Evolutionary conservation across 1,139 yeast species (phyloP).

Genomic region (Pichia sp.): DNA sequence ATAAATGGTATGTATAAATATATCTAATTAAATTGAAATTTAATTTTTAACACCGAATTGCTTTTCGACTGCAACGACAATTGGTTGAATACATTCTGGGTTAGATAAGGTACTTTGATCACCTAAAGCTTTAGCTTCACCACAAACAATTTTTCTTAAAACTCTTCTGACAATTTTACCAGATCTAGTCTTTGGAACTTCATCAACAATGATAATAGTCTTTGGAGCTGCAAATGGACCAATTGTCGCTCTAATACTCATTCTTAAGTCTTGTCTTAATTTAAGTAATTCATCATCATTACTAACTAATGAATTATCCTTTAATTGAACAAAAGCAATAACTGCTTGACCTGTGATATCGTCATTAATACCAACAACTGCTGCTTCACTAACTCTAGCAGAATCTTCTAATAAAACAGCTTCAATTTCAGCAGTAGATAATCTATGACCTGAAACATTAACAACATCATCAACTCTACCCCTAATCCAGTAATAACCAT

Average conservation of each 20-base stretch:
- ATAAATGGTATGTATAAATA: too few relatives aligned
- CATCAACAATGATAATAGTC: constrained; percentile 77
- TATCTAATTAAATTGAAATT: not conserved
- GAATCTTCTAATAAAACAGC: constrained; percentile 79
- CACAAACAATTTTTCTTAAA: constrained; percentile 81
- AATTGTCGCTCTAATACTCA: constrained; percentile 88
- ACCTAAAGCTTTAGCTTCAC: constrained; percentile 91
- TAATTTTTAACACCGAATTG: constrained; percentile 46
- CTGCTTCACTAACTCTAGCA: constrained; percentile 75
- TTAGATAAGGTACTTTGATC: constrained; percentile 88
- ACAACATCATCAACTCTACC: constrained; percentile 99
- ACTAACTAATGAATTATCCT: constrained; percentile 43
- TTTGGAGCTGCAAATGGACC: constrained; percentile 99
- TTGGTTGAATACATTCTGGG: constrained; percentile 76
- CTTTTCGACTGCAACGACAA: constrained; percentile 46
- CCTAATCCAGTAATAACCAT: constrained; percentile 96
- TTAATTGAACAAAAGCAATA: constrained; percentile 85
- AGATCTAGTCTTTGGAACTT: constrained; percentile 95
- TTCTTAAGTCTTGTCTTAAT: constrained; percentile 73
- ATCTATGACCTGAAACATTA: constrained; percentile 94
- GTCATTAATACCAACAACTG: constrained; percentile 91
- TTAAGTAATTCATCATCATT: constrained; percentile 43
- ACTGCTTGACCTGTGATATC: constrained; percentile 98
- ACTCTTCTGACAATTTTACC: constrained; percentile 99
- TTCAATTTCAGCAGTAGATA: constrained; percentile 96